These are phyloP conservation scores for Fonsecaea pedrosoi DNA, from an alignment of 2,329 filamentous ascomycete genomes.

Conservation along the genomic window DNA sequence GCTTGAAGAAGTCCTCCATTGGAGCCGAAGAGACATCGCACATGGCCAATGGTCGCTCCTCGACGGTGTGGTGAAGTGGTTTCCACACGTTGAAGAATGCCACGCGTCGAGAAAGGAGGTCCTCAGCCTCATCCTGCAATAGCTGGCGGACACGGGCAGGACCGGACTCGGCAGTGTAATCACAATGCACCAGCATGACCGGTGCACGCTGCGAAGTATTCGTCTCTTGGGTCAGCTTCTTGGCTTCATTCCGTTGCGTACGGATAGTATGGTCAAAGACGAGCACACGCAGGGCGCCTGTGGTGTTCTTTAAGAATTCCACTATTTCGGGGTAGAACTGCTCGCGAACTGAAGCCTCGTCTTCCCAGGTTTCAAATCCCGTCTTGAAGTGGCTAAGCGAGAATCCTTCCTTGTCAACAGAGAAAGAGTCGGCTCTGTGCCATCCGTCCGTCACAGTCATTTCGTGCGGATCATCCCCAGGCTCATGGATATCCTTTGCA, in stretches of 20 bases:
- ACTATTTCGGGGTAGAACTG: conserved; percentile 58
- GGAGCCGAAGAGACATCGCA: conserved; percentile 48
- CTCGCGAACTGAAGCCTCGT: conserved; percentile 47
- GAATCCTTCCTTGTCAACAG: conserved; percentile 56
- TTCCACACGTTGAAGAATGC: conserved; percentile 62
- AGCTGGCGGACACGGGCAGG: conserved; percentile 54
- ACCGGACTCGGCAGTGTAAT: conserved; percentile 56
- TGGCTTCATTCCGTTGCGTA: conserved; percentile 41
- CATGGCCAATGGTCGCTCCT: conserved; percentile 52
- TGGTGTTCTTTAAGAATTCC: conserved; percentile 53
- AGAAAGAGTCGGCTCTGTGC: conserved; percentile 52
- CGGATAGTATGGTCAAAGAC: conserved; percentile 61
- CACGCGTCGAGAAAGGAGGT: conserved; percentile 53
- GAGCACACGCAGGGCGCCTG: conserved; percentile 53
- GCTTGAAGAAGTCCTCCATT: conserved; percentile 51
- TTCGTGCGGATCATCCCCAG: conserved; percentile 49
- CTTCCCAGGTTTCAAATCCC: conserved; percentile 47
- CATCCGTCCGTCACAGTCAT: conserved; percentile 53
- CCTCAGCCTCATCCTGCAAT: conserved; percentile 51
- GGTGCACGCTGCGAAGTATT: conserved; percentile 40
- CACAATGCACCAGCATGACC: conserved; percentile 47
- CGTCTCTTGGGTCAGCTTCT: conserved; percentile 41
- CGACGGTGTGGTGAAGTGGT: conserved; percentile 49
- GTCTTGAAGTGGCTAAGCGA: conserved; percentile 52
- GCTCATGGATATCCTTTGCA: conserved; percentile 50